These are phyloP conservation scores for Capsella bursapastoris DNA, from an alignment of 345 rosid genomes.

Conservation along the genomic window DNA sequence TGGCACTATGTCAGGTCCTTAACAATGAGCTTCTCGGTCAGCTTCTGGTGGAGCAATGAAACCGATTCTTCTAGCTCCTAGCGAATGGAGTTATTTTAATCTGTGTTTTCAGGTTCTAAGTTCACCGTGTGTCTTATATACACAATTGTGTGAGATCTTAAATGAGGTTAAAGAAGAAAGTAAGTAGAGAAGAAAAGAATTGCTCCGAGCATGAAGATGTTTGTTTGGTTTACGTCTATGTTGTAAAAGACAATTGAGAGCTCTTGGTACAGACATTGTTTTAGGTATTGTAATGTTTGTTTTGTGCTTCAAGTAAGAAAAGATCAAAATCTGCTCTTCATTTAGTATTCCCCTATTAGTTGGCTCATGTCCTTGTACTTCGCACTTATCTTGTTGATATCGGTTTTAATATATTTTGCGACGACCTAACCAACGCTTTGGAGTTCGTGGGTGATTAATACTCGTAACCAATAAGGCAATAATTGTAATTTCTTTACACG, in stretches of 20 bases:
- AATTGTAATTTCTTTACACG: conserved; percentile 17
- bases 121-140: conserved; percentile 7
- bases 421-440: conserved; percentile 14
- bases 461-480: conserved; percentile 8
- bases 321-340: neutral
- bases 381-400: neutral
- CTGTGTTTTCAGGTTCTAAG: conserved; percentile 21
- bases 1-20: conserved; percentile 97
- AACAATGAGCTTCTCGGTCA: conserved; percentile 80
- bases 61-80: conserved; percentile 44
- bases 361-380: neutral
- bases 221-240: conserved; percentile 24
- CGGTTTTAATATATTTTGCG: neutral
- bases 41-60: conserved; percentile 89
- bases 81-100: neutral
- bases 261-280: conserved; percentile 17
- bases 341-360: neutral
- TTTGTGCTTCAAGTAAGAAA: conserved; percentile 9
- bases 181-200: conserved; percentile 22
- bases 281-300: conserved; percentile 20
- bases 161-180: neutral
- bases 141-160: conserved; percentile 5
- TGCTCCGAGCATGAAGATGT: conserved; percentile 34
- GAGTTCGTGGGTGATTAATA: conserved; percentile 24
- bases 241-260: conserved; percentile 33